Base-by-base conservation (phyloP, 1,284 basidiomycete genomes). In the Singerocomus inundabilis region DNA sequence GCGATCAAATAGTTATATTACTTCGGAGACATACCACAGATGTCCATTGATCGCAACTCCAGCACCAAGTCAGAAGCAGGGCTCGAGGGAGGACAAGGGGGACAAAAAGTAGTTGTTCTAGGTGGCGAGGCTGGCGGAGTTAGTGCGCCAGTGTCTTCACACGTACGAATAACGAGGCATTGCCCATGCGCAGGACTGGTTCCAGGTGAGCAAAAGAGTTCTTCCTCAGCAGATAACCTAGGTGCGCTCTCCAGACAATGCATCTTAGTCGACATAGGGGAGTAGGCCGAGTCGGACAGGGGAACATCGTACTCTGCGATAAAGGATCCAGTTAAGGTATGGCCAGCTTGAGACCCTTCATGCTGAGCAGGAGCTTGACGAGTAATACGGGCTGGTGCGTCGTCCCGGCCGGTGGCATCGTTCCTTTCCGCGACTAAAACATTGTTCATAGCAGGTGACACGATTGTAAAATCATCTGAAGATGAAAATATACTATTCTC, bases 401-500 rank as follows among this genome's bases (percentile, higher is more conserved):
- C 37, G 24, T 44, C 24, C 29, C 5, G 16, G 12, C 13, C n/a
- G 2, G 25, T 12, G 16, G 28, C 18, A 3, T n/a, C 28, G 29
- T 30, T 33, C 25, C 15, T 16, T 13, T 41, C 48, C 21, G 21
- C 21, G 21, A 21, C 21, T 21, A 21, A 21, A 21, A 21, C 29
- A 5, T 32, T 25, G 15, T 15, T 48, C 24, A 10, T 15, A 2
- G 16, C 18, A 31, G 51, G n/a, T 15, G 49, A 46, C 26, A 33
- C 47, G 8, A 65, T 44, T 1, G 63, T 57, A 13, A 68, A 60
- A 15, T 68, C 63, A 29, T 46, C 63, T 3, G 63, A 67, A 25
- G 63, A 60, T 33, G 66, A 57, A 36, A 68, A 64, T 18, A 68
- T 65, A 34, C 64, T 68, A 28, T 65, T 68, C 8, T 44, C 51